Conservation (phyloP, 2,329 filamentous ascomycete species). For the Fusarium penzigii region DNA sequence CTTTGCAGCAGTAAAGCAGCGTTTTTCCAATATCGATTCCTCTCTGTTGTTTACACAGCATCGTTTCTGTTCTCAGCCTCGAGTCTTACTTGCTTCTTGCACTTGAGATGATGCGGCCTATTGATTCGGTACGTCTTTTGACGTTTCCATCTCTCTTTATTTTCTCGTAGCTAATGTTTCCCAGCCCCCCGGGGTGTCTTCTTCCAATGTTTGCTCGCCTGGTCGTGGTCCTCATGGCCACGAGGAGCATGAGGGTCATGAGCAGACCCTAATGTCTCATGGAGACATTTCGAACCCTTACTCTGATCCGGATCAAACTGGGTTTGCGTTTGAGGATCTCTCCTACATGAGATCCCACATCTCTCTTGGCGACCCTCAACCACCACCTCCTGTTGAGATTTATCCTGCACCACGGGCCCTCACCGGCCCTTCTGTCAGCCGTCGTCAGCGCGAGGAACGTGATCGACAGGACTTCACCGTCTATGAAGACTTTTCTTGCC, state of each 20-base stretch:
- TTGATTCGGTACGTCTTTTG: too few relatives aligned
- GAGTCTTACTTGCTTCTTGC: too few relatives aligned
- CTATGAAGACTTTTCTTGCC: neutral
- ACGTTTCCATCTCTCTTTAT: too few relatives aligned
- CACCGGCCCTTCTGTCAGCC: neutral
- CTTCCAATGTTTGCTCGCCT: neutral
- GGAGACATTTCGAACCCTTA: slow-evolving; percentile 8
- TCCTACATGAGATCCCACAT: slow-evolving; percentile 8
- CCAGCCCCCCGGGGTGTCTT: neutral
- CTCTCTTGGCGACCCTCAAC: neutral
- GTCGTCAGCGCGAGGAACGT: neutral
- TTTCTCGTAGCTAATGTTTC: too few relatives aligned
- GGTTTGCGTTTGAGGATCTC: slow-evolving; percentile 16
- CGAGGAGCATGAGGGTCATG: neutral
- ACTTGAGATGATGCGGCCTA: too few relatives aligned
- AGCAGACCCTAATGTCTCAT: neutral
- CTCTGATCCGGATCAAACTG: neutral
- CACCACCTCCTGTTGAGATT: neutral
- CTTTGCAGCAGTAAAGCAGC: neutral
- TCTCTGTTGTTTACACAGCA: too few relatives aligned
- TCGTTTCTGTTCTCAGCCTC: too few relatives aligned
- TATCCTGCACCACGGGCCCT: too few relatives aligned
- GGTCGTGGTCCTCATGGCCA: neutral
- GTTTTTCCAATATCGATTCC: too few relatives aligned
- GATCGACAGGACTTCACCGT: neutral